A percentile compares a stretch with the other conserved stretches of the same genome.
Evolutionary conservation across 441 rosid species (phyloP).

Genomic region (Adansonia gregorii): DNA sequence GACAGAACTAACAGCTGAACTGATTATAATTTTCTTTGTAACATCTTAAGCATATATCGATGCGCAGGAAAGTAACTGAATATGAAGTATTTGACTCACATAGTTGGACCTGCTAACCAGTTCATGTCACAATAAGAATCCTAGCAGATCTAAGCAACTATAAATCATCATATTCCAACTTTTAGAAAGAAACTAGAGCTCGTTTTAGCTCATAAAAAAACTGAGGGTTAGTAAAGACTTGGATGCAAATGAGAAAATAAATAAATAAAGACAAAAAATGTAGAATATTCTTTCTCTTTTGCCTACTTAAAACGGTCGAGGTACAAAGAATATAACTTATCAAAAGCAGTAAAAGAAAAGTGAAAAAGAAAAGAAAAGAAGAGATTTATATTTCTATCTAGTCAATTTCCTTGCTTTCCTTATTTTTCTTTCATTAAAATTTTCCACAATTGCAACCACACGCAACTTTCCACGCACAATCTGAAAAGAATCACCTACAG

Average conservation of each 20-base stretch:
- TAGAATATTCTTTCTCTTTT: neutral
- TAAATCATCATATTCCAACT: slow-evolving; percentile 14
- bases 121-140: slow-evolving; percentile 8
- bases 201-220: neutral
- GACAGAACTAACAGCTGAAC: neutral
- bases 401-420: neutral
- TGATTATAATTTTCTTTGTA: neutral
- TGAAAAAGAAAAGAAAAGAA: too few species aligned
- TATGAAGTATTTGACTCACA: neutral
- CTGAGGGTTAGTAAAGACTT: neutral
- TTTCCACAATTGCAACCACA: neutral
- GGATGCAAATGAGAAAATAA: neutral
- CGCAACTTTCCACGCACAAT: neutral
- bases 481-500: neutral
- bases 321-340: neutral
- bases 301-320: neutral
- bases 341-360: neutral
- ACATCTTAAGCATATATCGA: neutral
- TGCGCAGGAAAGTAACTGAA: neutral
- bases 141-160: slow-evolving; percentile 1
- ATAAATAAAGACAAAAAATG: slow-evolving; percentile 1
- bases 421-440: neutral
- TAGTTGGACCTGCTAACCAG: neutral
- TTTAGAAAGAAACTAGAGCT: neutral
- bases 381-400: neutral